Evolutionary conservation across 2,329 filamentous ascomycete species (phyloP).

Genomic region (Cladorrhinum sp.): DNA sequence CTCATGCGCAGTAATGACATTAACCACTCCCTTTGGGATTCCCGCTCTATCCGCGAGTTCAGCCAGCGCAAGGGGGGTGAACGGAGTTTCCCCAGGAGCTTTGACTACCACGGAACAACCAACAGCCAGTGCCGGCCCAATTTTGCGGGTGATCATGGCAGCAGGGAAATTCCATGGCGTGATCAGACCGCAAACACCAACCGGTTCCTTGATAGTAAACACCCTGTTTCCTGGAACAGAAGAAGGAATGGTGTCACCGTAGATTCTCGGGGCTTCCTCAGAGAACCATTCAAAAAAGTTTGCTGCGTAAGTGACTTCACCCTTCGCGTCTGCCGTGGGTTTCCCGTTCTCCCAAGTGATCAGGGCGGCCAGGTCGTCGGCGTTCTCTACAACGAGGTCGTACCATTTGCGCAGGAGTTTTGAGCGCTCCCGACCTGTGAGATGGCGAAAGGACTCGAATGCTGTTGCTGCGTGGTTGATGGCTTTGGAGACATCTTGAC

Average conservation of each 20-base stretch:
- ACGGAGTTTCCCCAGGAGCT: constrained; percentile 87
- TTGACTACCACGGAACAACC: constrained; percentile 94
- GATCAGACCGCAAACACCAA: constrained; percentile 79
- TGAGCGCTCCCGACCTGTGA: constrained; percentile 71
- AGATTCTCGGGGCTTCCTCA: constrained; percentile 70
- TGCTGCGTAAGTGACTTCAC: constrained; percentile 69
- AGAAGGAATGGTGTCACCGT: constrained; percentile 72
- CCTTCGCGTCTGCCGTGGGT: constrained; percentile 70
- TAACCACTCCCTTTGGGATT: constrained; percentile 86
- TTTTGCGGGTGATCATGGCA: constrained; percentile 71
- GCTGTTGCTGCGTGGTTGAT: constrained; percentile 81
- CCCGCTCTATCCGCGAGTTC: constrained; percentile 85
- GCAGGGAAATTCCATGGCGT: constrained; percentile 88
- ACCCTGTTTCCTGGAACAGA: constrained; percentile 70
- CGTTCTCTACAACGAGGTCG: constrained; percentile 73
- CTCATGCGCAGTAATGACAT: constrained; percentile 74
- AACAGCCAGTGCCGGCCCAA: constrained; percentile 77
- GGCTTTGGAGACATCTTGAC: constrained; percentile 72
- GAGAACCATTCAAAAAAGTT: constrained; percentile 80
- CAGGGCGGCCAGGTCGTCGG: constrained; percentile 75
- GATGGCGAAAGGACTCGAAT: constrained; percentile 66
- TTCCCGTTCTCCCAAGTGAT: constrained; percentile 93
- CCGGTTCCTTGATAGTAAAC: constrained; percentile 75
- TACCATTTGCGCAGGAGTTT: constrained; percentile 78
- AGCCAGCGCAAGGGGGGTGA: constrained; percentile 81